These are phyloP conservation scores for Xylaria bambusicola DNA, from an alignment of 495 filamentous ascomycete genomes.

Conservation along the genomic window DNA sequence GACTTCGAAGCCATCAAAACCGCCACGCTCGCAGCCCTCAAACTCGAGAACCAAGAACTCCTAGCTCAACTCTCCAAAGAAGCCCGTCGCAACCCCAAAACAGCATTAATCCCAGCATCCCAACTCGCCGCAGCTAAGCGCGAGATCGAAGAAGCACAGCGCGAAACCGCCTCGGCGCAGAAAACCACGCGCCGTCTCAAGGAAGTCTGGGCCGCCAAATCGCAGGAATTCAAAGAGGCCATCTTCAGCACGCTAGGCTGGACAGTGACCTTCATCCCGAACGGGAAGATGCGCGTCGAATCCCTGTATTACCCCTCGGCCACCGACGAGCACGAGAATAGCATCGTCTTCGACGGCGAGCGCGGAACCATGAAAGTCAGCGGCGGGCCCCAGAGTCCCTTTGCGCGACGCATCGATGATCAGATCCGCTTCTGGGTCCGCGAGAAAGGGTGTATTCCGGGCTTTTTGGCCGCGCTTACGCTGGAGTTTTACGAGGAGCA, in stretches of 20 bases:
- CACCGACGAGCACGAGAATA: slow-evolving; percentile 77
- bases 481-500: slow-evolving; percentile 89
- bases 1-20: slow-evolving; percentile 80
- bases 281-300: slow-evolving; percentile 86
- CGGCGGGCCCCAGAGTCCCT: slow-evolving; percentile 81
- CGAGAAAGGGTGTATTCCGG: slow-evolving; percentile 85
- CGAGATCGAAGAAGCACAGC: slow-evolving; percentile 70
- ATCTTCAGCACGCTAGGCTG: slow-evolving; percentile 87
- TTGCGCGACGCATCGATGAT: slow-evolving; percentile 79
- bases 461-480: slow-evolving; percentile 85
- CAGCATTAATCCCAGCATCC: slow-evolving; percentile 67
- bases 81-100: slow-evolving; percentile 32
- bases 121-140: slow-evolving; percentile 71
- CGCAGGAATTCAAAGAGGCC: slow-evolving; percentile 89
- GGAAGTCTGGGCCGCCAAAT: slow-evolving; percentile 86
- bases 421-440: slow-evolving; percentile 93
- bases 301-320: slow-evolving; percentile 67
- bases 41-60: slow-evolving; percentile 81
- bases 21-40: slow-evolving; percentile 71
- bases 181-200: slow-evolving; percentile 84
- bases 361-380: slow-evolving; percentile 96
- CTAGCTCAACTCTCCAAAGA: slow-evolving; percentile 69
- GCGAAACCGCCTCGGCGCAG: slow-evolving; percentile 76
- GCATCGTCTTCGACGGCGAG: slow-evolving; percentile 95
- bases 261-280: slow-evolving; percentile 90